Evolutionary conservation across 1,284 basidiomycete genomes (phyloP).

Genomic region (Microbotryum intermedium): DNA sequence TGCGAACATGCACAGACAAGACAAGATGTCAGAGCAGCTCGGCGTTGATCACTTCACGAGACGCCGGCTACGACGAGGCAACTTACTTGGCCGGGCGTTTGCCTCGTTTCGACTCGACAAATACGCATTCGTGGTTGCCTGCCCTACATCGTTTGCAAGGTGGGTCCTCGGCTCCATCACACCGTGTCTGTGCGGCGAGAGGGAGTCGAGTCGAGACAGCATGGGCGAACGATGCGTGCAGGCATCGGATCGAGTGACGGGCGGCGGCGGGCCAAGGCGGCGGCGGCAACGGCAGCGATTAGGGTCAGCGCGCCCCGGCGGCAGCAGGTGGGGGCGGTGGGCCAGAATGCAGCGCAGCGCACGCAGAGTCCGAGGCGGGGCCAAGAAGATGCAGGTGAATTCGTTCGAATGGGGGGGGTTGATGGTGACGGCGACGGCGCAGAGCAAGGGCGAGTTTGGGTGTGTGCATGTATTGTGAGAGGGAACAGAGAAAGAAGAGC

Average conservation of each 20-base stretch:
- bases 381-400: too few relatives aligned
- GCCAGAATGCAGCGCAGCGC: neutral
- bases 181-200: slow-evolving; percentile 7
- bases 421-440: too few relatives aligned
- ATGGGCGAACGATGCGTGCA: too few relatives aligned
- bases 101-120: slow-evolving; percentile 23
- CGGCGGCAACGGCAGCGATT: neutral
- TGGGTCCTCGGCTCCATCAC: slow-evolving; percentile 21
- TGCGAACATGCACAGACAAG: too few relatives aligned
- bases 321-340: neutral
- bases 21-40: too few relatives aligned
- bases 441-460: too few relatives aligned
- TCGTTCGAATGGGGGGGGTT: too few relatives aligned
- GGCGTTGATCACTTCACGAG: too few relatives aligned
- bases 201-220: neutral
- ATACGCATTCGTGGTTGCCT: slow-evolving; percentile 17
- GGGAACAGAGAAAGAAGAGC: too few relatives aligned
- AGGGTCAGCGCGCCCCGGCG: neutral
- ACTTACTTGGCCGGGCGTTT: slow-evolving; percentile 16
- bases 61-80: too few relatives aligned
- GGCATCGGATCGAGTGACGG: neutral
- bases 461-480: too few relatives aligned
- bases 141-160: slow-evolving; percentile 22
- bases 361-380: neutral
- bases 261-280: neutral